Conservation (phyloP, 495 filamentous ascomycete genomes). For the Daldinia grandis region DNA sequence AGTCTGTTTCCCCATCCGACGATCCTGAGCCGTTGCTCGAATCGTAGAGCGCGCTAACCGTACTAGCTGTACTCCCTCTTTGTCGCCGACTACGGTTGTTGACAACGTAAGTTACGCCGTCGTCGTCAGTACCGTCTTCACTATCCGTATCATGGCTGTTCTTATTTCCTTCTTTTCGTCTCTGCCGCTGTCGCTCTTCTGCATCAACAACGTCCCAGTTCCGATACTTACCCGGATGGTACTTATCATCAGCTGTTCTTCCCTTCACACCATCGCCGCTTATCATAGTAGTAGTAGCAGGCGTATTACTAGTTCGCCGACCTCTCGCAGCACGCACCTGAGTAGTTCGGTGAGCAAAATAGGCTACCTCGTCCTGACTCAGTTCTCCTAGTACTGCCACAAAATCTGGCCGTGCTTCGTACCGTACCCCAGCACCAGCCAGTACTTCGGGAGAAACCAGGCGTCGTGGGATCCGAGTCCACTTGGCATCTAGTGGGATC, state of each 20-base stretch:
- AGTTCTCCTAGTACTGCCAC: constrained; percentile 73
- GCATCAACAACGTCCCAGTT: constrained; percentile 41
- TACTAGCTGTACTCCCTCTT: constrained; percentile 33
- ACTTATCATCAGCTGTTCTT: constrained; percentile 28
- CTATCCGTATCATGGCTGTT: constrained; percentile 22
- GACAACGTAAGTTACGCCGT: constrained; percentile 35
- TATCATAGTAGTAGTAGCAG: neutral
- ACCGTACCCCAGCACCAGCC: constrained; percentile 69
- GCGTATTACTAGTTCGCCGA: constrained; percentile 7
- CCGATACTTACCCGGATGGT: constrained; percentile 42
- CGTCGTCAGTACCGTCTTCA: constrained; percentile 39
- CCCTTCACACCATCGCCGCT: constrained; percentile 13
- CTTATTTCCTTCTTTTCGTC: constrained; percentile 31
- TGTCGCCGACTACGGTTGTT: constrained; percentile 24
- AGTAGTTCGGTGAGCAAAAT: constrained; percentile 63
- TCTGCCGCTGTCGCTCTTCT: constrained; percentile 15
- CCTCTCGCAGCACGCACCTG: constrained; percentile 60
- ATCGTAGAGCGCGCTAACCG: constrained; percentile 41
- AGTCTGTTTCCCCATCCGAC: constrained; percentile 4
- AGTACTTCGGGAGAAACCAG: constrained; percentile 74
- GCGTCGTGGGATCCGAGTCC: constrained; percentile 73
- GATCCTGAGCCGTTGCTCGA: constrained; percentile 34
- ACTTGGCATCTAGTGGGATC: constrained; percentile 72
- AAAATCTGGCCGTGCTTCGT: constrained; percentile 72
- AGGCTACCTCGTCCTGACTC: constrained; percentile 66